Percentiles rank a stretch among this genome's conserved stretches.
phyloP scores from a whole-genome alignment of 225 moss, liverwort and hornwort genomes.

The Polytrichum commune region DNA sequence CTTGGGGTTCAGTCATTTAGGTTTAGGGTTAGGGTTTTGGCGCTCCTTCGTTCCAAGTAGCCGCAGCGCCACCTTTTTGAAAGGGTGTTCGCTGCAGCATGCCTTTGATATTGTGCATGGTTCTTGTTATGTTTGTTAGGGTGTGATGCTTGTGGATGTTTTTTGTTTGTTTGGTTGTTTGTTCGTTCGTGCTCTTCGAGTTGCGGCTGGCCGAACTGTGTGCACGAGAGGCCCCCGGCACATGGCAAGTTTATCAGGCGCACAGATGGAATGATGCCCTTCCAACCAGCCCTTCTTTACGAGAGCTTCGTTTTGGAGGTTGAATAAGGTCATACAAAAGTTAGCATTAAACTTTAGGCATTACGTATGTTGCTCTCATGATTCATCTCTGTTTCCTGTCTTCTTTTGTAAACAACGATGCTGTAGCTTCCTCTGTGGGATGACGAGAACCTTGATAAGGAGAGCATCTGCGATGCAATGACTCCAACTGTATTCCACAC shows the following conservation, averaged over 20 bases:
- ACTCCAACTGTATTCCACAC: conserved; percentile 28
- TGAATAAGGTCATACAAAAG: conserved; percentile 50
- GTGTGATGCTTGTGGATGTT: too few relatives aligned
- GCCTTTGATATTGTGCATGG: too few relatives aligned
- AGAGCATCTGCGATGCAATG: conserved; percentile 24
- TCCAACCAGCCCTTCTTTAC: conserved; percentile 61
- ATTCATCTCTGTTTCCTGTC: too few relatives aligned
- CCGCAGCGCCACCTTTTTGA: too few relatives aligned
- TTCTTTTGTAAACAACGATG: neutral
- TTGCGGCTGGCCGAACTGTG: conserved; percentile 61
- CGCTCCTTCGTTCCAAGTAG: too few relatives aligned
- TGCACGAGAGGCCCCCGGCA: conserved; percentile 36
- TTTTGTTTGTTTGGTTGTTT: too few relatives aligned
- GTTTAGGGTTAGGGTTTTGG: too few relatives aligned
- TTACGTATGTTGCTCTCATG: too few relatives aligned
- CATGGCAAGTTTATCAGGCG: conserved; percentile 55
- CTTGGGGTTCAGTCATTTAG: too few relatives aligned
- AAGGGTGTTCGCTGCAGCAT: too few relatives aligned
- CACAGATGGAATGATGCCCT: conserved; percentile 42
- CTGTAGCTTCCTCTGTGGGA: conserved; percentile 11
- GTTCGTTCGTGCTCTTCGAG: neutral
- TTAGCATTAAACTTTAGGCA: neutral
- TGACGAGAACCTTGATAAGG: conserved; percentile 14
- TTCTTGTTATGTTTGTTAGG: too few relatives aligned
- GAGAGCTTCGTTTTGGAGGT: conserved; percentile 48